Percentiles rank a stretch among this genome's conserved stretches.
phyloP scores from a whole-genome alignment of 805 yeast species.

The Candida nemodendra region DNA sequence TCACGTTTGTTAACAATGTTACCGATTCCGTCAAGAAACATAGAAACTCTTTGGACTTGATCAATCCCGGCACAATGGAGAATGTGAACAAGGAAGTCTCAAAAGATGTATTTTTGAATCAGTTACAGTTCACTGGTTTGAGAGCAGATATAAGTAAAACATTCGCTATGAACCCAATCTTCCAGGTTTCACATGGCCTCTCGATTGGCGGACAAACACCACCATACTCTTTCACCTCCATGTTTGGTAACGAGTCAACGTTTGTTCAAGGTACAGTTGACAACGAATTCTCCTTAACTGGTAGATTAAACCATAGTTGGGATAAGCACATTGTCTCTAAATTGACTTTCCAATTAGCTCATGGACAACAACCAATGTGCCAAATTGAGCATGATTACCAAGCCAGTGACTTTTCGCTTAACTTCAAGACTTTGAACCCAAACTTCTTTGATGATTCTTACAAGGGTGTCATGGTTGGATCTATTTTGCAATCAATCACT shows the following conservation, averaged over 20 bases:
- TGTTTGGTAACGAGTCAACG: constrained; percentile 81
- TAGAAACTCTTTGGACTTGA: constrained; percentile 75
- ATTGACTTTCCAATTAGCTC: constrained; percentile 82
- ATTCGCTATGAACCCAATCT: constrained; percentile 85
- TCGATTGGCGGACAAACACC: constrained; percentile 87
- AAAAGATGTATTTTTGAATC: constrained; percentile 87
- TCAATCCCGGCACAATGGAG: constrained; percentile 94
- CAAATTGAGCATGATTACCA: constrained; percentile 96
- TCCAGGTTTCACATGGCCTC: constrained; percentile 95
- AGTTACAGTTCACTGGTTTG: constrained; percentile 89
- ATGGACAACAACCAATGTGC: constrained; percentile 88
- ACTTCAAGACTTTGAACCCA: constrained; percentile 91
- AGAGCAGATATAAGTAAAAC: constrained; percentile 96
- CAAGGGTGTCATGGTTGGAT: constrained; percentile 90
- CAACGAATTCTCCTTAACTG: constrained; percentile 78
- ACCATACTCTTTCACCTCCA: constrained; percentile 85
- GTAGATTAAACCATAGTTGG: constrained; percentile 93
- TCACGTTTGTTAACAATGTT: constrained; percentile 73
- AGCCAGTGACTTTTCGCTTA: constrained; percentile 83
- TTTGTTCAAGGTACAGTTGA: constrained; percentile 92
- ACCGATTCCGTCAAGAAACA: constrained; percentile 71
- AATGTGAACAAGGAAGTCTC: constrained; percentile 90
- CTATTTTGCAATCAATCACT: constrained; percentile 85
- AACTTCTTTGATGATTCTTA: constrained; percentile 70
- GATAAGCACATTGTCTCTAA: constrained; percentile 72